Evolutionary conservation across 2,329 filamentous ascomycete genomes (phyloP), one percentile per base, ranked within the genome.

Genomic region (Curvularia sp.): DNA sequence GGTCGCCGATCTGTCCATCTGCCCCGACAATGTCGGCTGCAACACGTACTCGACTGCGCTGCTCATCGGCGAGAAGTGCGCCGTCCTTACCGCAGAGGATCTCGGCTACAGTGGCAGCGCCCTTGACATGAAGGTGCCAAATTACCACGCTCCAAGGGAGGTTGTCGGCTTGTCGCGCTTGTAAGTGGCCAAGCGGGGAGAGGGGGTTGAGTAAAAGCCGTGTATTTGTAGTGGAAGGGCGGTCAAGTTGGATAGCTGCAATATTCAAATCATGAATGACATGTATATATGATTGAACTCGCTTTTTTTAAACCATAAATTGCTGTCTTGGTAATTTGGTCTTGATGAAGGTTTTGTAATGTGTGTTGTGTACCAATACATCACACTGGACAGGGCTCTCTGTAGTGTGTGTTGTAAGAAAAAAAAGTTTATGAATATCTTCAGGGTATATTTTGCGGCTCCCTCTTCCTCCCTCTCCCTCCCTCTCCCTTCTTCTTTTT

Each of bases 1-100:
- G 83, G 89, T 92, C 23, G 89, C 89, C 12, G 90, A 93, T 75
- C 77, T 92, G 43, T 87, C 84, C 49, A 90, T 92, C 80, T 92
- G 89, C 76, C 89, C 90, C 0, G 89, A 92, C 76, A 93, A 92
- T 64, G 89, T 92, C 21, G 89, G 74, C 45, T 80, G 78, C 74
- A 81, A 78, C 63, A 86, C 84, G 13, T 88, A 88, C 74, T 84
- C 86, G 61, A 91, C 89, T 34, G 89, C 90, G 5, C 82, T 92
- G 9, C 81, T 92, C 49, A 91, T 92, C 59, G 89, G 89, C 38
- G 89, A 92, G 81, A 92, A 92, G 81, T 87, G 84, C 50, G 87
- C 89, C 1, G 79, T 89, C 59, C 83, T 93, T 21, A 83, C 86
- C 1, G 90, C 84, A 8, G 90, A 93, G 76, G 90, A 93, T 64